phyloP scores from a whole-genome alignment of 2,329 filamentous ascomycete genomes.

The Ceratocystis destructans region DNA sequence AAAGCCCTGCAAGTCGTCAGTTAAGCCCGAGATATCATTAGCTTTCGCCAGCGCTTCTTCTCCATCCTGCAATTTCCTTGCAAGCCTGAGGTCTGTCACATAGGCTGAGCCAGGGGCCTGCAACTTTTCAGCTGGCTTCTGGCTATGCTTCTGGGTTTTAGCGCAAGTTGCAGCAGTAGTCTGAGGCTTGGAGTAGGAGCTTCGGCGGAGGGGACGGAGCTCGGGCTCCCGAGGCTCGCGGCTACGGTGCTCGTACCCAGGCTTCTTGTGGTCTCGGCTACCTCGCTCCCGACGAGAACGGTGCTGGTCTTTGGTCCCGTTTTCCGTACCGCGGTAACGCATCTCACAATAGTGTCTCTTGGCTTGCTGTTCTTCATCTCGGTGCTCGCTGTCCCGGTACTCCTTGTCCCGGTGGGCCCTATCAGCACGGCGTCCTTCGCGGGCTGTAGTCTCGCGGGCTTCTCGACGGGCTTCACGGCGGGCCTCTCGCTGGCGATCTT shows the following conservation, averaged over 20 bases:
- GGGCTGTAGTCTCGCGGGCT: background rate
- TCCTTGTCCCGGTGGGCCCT: background rate
- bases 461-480: background rate
- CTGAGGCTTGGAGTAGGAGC: background rate
- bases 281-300: background rate
- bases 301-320: background rate
- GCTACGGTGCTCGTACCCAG: background rate
- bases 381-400: background rate
- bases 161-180: background rate
- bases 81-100: background rate
- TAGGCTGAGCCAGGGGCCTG: background rate
- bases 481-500: background rate
- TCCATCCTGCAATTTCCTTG: background rate
- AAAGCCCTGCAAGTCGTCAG: background rate
- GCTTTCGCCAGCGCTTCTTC: background rate
- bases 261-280: background rate
- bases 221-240: background rate
- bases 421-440: background rate
- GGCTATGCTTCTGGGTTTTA: background rate
- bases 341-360: background rate
- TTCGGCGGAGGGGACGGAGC: background rate
- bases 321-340: background rate
- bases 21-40: background rate
- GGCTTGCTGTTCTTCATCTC: background rate
- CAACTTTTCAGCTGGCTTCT: no score